These are phyloP conservation scores for Aureobasidium leucospermi DNA, from an alignment of 2,329 filamentous ascomycete genomes.

Conservation along the genomic window DNA sequence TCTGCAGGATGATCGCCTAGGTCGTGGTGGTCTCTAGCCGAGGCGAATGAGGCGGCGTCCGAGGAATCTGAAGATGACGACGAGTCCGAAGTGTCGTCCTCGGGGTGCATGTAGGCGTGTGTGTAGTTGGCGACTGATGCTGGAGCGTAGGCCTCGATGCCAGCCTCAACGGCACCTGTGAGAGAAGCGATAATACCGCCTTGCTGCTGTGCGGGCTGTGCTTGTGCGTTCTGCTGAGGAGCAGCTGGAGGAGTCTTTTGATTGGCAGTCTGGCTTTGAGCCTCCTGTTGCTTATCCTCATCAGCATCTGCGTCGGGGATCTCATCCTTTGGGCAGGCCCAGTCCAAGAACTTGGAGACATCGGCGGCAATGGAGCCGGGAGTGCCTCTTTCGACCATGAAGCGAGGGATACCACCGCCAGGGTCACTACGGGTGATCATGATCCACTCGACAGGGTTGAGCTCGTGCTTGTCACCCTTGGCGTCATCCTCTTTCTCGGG, in stretches of 20 bases:
- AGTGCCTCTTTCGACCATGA: constrained; percentile 85
- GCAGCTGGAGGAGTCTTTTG: constrained; percentile 11
- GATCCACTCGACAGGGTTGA: constrained; percentile 74
- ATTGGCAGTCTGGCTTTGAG: constrained; percentile 16
- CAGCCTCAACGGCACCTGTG: constrained; percentile 24
- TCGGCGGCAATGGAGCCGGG: constrained; percentile 73
- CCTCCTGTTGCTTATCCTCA: constrained; percentile 17
- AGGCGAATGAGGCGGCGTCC: constrained; percentile 17
- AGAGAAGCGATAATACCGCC: constrained; percentile 25
- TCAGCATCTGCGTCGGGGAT: constrained; percentile 30
- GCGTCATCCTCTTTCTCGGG: constrained; percentile 16
- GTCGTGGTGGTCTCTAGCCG: constrained; percentile 21
- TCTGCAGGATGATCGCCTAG: neutral
- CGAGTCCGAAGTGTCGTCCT: constrained; percentile 4
- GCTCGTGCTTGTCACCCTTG: constrained; percentile 23
- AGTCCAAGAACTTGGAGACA: constrained; percentile 73
- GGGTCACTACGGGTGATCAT: constrained; percentile 89
- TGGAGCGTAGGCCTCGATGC: constrained; percentile 30
- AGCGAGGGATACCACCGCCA: constrained; percentile 78
- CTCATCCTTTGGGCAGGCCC: constrained; percentile 54
- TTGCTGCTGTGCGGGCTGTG: constrained; percentile 15
- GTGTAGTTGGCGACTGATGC: constrained; percentile 23
- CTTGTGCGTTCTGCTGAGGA: constrained; percentile 8
- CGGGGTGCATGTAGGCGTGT: constrained; percentile 19
- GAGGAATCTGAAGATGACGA: constrained; percentile 14